Evolutionary conservation across 2,329 filamentous ascomycete species (phyloP).

Genomic region (Davidsoniella australis): DNA sequence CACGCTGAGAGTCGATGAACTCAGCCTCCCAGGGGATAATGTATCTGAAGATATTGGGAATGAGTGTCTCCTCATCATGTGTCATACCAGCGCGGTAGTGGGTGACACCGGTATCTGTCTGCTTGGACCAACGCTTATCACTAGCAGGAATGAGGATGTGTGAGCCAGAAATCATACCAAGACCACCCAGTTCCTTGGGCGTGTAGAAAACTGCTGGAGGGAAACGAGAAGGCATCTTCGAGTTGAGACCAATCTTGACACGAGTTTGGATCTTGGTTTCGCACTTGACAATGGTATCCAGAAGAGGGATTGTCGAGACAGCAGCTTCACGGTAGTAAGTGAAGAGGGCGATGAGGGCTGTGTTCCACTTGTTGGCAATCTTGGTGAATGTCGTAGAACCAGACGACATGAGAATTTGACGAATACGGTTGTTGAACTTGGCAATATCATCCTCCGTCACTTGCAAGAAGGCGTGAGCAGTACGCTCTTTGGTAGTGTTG

Average conservation of each 20-base stretch:
- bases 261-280: conserved; percentile 98
- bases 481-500: conserved; percentile 91
- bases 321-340: conserved; percentile 97
- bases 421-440: conserved; percentile 97
- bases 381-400: conserved; percentile 99
- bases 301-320: conserved; percentile 79
- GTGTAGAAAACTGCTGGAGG: conserved; percentile 97
- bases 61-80: conserved; percentile 91
- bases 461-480: conserved; percentile 90
- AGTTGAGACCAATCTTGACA: conserved; percentile 96
- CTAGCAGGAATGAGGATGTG: conserved; percentile 95
- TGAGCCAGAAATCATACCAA: conserved; percentile 97
- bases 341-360: conserved; percentile 86
- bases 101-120: conserved; percentile 91
- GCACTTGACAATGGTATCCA: conserved; percentile 97
- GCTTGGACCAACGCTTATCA: conserved; percentile 96
- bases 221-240: conserved; percentile 98
- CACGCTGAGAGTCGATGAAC: conserved; percentile 95
- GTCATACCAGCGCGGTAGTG: conserved; percentile 97
- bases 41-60: conserved; percentile 97
- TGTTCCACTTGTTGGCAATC: conserved; percentile 99
- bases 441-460: conserved; percentile 96
- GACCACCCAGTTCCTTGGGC: conserved; percentile 87
- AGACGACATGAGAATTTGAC: conserved; percentile 97
- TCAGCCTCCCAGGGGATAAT: conserved; percentile 99